Base-by-base conservation (phyloP, 78 protist species). In the Creolimax fragrantissima region DNA sequence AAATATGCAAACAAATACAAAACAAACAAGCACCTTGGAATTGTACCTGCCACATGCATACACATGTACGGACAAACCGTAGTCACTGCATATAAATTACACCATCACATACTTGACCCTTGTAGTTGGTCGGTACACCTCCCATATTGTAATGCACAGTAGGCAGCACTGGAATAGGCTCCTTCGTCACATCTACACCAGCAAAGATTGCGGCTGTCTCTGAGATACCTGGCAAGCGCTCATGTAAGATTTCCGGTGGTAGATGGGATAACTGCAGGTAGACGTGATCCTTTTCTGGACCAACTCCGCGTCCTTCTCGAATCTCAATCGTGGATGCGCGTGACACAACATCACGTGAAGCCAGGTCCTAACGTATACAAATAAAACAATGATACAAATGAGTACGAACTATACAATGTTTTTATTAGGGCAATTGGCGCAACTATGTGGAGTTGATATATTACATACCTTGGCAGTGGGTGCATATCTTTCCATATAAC, bases 111-210 rank as follows among this genome's bases (percentile, higher is more conserved):
- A 95, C 98, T 93, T 98, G 97, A 58, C 99, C 99, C 66, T 84
- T 84, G 94, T 94, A 91, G 94, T 96, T 95, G 88, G 99, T 98
- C 42, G 99, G 99, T 88, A 98, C 93, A 89, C 99, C 99, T 44
- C 99, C 99, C 99, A 98, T 98, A 96, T 97, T 98, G 99, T 98
- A 98, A 91, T 98, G 99, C 44, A 98, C 99, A 45, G 99, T 98
- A 66, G 99, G 99, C 39, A 98, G 91, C 35, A 98, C 97, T 3
- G 99, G 99, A 67, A 98, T 97, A 66, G 99, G 99, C 93, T 98
- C 99, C 95, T 97, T 96, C 95, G 98, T 96, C n/a, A 98, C 98
- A 91, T 98, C 99, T 2, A 98, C 99, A 39, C 99, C 99, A 32
- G 99, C 99, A 36, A 99, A 99, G 92, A 98, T 98, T 91, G 93